Conservation (phyloP, 257 asterid species). For the Primulina eburnea region DNA sequence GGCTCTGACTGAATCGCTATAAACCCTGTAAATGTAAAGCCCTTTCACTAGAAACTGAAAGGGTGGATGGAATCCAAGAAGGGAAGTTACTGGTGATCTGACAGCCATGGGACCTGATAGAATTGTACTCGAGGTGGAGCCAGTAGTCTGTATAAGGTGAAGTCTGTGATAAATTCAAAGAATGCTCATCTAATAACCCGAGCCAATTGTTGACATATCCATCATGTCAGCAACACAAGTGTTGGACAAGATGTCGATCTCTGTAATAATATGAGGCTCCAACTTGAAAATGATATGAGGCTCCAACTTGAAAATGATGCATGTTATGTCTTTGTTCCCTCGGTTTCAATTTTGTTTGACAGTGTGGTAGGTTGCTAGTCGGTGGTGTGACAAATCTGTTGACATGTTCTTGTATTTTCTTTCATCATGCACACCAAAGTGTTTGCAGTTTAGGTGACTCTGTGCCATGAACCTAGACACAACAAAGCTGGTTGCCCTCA, state of each 20-base stretch:
- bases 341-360: constrained; percentile 27
- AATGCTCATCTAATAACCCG: background rate
- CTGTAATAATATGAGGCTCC: constrained; percentile 12
- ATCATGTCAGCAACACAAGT: background rate
- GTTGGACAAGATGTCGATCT: constrained; percentile 9
- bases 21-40: constrained; percentile 9
- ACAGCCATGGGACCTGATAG: background rate
- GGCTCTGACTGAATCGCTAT: constrained; percentile 27
- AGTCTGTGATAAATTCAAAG: background rate
- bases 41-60: background rate
- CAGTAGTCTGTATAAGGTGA: background rate
- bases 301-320: background rate
- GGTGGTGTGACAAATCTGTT: constrained; percentile 13
- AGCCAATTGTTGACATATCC: background rate
- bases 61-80: background rate
- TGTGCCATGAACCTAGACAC: background rate
- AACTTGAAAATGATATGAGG: background rate
- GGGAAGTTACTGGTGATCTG: background rate
- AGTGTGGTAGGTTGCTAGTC: constrained; percentile 15
- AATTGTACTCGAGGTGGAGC: background rate
- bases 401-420: background rate
- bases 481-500: no score
- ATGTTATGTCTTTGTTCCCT: constrained; percentile 11
- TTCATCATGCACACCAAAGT: background rate
- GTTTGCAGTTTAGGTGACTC: background rate